Conservation (phyloP, 2,329 filamentous ascomycete species). For the Cercospora sesami region DNA sequence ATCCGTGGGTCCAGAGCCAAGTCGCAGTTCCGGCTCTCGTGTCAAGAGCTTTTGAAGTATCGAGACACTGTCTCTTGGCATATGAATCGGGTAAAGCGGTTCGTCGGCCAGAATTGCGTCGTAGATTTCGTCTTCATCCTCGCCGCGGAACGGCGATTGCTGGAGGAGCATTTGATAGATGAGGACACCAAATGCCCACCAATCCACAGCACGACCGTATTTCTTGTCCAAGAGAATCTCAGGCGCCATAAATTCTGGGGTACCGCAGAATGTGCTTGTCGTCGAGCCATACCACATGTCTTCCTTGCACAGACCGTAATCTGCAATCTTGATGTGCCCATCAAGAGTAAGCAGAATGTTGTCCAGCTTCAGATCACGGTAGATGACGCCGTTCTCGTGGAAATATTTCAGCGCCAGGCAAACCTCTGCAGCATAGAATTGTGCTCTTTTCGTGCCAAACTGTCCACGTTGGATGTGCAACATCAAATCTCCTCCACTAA, state of each 20-base stretch:
- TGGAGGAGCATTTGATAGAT: conserved; percentile 99
- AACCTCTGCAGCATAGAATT: conserved; percentile 97
- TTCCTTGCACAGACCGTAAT: conserved; percentile 98
- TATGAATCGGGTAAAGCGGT: conserved; percentile 95
- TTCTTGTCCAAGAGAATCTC: conserved; percentile 99
- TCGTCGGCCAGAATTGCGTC: conserved; percentile 97
- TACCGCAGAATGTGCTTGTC: conserved; percentile 97
- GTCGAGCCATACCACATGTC: conserved; percentile 99
- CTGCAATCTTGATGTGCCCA: conserved; percentile 96
- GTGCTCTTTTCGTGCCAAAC: conserved; percentile 91
- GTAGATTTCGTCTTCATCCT: conserved; percentile 99
- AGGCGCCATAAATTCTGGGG: conserved; percentile 99
- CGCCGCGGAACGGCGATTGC: conserved; percentile 96
- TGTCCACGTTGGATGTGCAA: conserved; percentile 96
- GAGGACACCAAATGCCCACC: conserved; percentile 98
- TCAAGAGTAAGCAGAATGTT: conserved; percentile 93
- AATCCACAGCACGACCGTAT: conserved; percentile 94
- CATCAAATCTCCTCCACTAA: conserved; percentile 98
- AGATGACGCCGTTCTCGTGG: conserved; percentile 98
- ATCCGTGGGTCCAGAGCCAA: conserved; percentile 93
- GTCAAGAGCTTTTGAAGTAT: conserved; percentile 97
- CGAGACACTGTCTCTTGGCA: conserved; percentile 95
- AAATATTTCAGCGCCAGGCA: conserved; percentile 98
- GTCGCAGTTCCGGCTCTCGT: conserved; percentile 85
- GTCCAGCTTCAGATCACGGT: conserved; percentile 77